Base-by-base conservation (phyloP, 2,329 filamentous ascomycete genomes). In the Orbilia javanica region DNA sequence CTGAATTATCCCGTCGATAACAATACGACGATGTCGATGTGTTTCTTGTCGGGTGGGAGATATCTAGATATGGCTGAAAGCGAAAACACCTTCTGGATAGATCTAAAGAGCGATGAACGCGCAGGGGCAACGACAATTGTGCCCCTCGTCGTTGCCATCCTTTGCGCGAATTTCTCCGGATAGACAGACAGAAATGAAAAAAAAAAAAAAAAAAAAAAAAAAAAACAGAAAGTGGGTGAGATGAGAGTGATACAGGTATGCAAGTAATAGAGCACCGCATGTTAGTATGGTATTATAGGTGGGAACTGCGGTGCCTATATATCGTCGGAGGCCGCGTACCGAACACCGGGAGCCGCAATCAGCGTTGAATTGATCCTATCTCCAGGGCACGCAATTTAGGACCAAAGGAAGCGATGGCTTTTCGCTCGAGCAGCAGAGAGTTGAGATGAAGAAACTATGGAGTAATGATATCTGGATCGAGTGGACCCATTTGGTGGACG, bases 261-360 rank as follows among this genome's bases (percentile, higher is more conserved):
- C n/a, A n/a, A n/a, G n/a, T n/a, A n/a, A n/a, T n/a, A n/a, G n/a
- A n/a, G n/a, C n/a, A n/a, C n/a, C n/a, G n/a, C n/a, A n/a, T n/a
- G n/a, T n/a, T n/a, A n/a, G n/a, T n/a, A n/a, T n/a, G n/a, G n/a
- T n/a, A n/a, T n/a, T n/a, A n/a, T n/a, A 44, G 62, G n/a, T 25
- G 44, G 27, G 34, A 27, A n/a, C 13, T 22, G 10, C 4, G 44
- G n/a, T 22, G 20, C 44, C 44, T 48, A 25, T 25, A 76, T 76
- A 76, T 31, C 15, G 25, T 25, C 72, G 72, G 72, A 36, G 57
- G 4, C 65, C 72, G 72, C 72, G 34, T 7, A 22, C 72, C 72
- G 72, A 44, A 39, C 20, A 22, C 72, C 65, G 72, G 72, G 25
- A 18, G 3, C 2, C 2, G 10, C 39, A 15, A 39, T 25, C 53